Evolutionary conservation across 1,139 yeast species (phyloP).

Genomic region (Saccharomycopsis phalli): DNA sequence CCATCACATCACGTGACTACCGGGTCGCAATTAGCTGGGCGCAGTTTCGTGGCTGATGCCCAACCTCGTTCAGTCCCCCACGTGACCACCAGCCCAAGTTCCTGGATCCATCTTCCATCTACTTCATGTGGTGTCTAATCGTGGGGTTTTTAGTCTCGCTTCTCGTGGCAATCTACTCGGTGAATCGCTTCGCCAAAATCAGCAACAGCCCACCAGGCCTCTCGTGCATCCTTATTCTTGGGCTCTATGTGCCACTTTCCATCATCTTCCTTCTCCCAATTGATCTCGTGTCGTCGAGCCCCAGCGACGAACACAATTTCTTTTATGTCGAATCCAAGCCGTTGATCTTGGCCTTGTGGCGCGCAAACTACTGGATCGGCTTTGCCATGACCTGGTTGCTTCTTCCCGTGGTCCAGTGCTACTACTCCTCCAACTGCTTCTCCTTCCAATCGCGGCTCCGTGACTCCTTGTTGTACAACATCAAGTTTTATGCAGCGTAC

Average conservation of each 20-base stretch:
- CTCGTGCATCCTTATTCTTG: conserved; percentile 10
- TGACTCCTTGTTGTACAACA: conserved; percentile 50
- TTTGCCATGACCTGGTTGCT: conserved; percentile 67
- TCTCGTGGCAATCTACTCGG: conserved; percentile 13
- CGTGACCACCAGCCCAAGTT: too few species aligned
- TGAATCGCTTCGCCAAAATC: conserved; percentile 13
- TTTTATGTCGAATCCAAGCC: conserved; percentile 36
- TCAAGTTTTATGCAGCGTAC: conserved; percentile 53
- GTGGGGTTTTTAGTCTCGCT: too few species aligned
- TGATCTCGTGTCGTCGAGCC: conserved; percentile 38
- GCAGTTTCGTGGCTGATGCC: too few species aligned
- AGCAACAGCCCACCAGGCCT: conserved; percentile 16
- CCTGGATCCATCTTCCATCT: too few species aligned
- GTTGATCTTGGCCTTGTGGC: conserved; percentile 55
- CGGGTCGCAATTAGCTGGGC: too few species aligned
- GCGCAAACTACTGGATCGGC: conserved; percentile 71
- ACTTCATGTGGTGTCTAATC: too few species aligned
- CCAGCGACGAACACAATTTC: conserved; percentile 22
- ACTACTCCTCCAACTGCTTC: conserved; percentile 61
- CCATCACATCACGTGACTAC: too few species aligned
- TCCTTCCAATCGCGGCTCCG: conserved; percentile 37
- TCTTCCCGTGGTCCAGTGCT: conserved; percentile 65
- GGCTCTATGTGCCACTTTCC: conserved; percentile 39
- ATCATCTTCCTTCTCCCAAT: conserved; percentile 48
- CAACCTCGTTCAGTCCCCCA: too few species aligned